A percentile compares a stretch with the other conserved stretches of the same genome.
phyloP scores from a whole-genome alignment of 2,329 filamentous ascomycete genomes.

The Trichophyton simii region DNA sequence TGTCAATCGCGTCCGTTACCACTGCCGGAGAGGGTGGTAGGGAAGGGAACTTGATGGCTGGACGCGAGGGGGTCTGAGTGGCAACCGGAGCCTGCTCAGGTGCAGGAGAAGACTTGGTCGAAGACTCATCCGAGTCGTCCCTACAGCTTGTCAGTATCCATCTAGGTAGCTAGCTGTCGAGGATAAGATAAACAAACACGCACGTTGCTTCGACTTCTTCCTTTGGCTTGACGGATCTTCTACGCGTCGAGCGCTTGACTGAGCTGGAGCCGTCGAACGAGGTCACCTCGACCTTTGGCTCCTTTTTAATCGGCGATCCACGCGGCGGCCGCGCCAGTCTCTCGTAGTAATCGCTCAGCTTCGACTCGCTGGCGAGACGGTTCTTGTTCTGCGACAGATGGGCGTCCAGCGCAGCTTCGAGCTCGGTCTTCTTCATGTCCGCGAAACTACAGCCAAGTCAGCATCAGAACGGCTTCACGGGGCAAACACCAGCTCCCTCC shows the following conservation, averaged over 20 bases:
- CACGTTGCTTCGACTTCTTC: constrained; percentile 23
- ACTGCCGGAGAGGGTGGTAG: constrained; percentile 69
- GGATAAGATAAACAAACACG: neutral
- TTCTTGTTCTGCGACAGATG: constrained; percentile 58
- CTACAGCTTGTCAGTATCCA: constrained; percentile 7
- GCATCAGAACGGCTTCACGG: constrained; percentile 10
- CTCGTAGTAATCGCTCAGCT: constrained; percentile 65
- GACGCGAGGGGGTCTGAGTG: constrained; percentile 24
- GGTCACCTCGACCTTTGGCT: constrained; percentile 28
- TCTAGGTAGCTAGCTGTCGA: too few relatives aligned
- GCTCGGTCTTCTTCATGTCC: constrained; percentile 61
- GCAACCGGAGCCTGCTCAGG: constrained; percentile 28
- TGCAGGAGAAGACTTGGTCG: constrained; percentile 37
- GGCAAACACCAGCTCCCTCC: neutral
- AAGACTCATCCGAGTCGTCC: constrained; percentile 16
- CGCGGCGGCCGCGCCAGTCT: constrained; percentile 27
- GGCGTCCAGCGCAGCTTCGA: constrained; percentile 62
- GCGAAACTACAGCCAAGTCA: constrained; percentile 45
- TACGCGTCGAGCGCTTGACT: constrained; percentile 24
- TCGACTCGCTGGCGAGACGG: constrained; percentile 50
- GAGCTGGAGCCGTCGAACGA: constrained; percentile 22
- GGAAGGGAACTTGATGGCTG: constrained; percentile 42
- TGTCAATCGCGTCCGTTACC: constrained; percentile 64
- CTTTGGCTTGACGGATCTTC: constrained; percentile 33
- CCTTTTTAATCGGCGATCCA: constrained; percentile 40